Conservation (phyloP, 345 rosid genomes). For the Hypericum androsaemum region DNA sequence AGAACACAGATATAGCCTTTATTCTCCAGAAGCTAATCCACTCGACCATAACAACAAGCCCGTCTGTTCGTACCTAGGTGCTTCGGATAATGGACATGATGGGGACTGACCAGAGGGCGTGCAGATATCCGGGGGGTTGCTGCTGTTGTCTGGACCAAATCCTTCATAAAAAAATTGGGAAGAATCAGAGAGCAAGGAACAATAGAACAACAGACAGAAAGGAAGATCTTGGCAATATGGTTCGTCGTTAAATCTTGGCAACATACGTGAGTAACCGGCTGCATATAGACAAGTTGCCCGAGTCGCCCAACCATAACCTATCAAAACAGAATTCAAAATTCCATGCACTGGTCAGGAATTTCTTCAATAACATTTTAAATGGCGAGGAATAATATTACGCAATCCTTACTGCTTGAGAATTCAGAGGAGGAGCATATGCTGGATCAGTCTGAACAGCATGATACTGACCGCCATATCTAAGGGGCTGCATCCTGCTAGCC, state of each 20-base stretch:
- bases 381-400: too few species aligned
- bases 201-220: conserved; percentile 5
- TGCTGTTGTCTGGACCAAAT: conserved; percentile 41
- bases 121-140: conserved; percentile 38
- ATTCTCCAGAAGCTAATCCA: too few species aligned
- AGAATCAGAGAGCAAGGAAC: conserved; percentile 9
- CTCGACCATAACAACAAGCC: neutral
- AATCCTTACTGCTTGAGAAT: conserved; percentile 47
- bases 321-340: conserved; percentile 11
- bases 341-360: too few species aligned
- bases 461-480: conserved; percentile 53
- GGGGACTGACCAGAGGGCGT: conserved; percentile 36
- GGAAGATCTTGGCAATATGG: neutral
- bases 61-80: conserved; percentile 17
- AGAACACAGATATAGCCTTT: too few species aligned
- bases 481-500: conserved; percentile 49
- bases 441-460: conserved; percentile 56
- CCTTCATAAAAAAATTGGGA: conserved; percentile 27
- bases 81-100: conserved; percentile 40
- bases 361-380: too few species aligned
- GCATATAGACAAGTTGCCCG: conserved; percentile 66
- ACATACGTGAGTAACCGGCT: conserved; percentile 71
- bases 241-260: neutral
- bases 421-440: conserved; percentile 45
- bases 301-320: conserved; percentile 64